These are phyloP conservation scores for Pleomassaria siparia DNA, from an alignment of 2,329 filamentous ascomycete genomes.

Conservation along the genomic window DNA sequence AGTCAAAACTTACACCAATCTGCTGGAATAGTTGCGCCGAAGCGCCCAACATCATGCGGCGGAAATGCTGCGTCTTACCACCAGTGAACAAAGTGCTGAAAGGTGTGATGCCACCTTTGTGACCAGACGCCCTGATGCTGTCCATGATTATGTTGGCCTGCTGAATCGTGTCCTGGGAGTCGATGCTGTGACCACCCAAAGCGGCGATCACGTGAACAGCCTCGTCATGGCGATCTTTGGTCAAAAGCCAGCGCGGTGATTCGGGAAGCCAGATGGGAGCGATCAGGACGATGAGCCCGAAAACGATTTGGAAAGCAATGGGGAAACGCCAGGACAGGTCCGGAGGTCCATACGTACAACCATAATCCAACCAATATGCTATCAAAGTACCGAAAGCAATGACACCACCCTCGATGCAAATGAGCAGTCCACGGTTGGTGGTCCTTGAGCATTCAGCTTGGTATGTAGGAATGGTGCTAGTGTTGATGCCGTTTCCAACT, in stretches of 20 bases:
- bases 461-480: constrained; percentile 56
- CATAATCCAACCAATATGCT: constrained; percentile 51
- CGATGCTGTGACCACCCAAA: constrained; percentile 50
- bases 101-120: constrained; percentile 44
- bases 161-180: constrained; percentile 58
- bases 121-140: constrained; percentile 45
- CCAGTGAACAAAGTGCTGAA: constrained; percentile 60
- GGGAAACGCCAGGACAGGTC: constrained; percentile 53
- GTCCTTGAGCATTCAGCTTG: constrained; percentile 57
- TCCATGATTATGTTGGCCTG: constrained; percentile 71
- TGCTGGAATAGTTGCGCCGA: constrained; percentile 45
- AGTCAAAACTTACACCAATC: constrained; percentile 15
- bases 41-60: constrained; percentile 63
- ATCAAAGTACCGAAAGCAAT: constrained; percentile 56
- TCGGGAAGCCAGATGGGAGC: constrained; percentile 66
- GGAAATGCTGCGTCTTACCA: constrained; percentile 67
- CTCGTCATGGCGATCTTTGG: constrained; percentile 64
- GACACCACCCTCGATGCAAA: constrained; percentile 60
- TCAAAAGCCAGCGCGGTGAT: constrained; percentile 65
- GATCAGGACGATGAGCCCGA: constrained; percentile 52
- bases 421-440: constrained; percentile 61
- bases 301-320: constrained; percentile 56
- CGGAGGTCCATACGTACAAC: constrained; percentile 33
- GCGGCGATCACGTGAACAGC: constrained; percentile 57
- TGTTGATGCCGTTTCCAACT: constrained; percentile 59